phyloP scores from a whole-genome alignment of 2,329 filamentous ascomycete species.

The Acarospora socialis region DNA sequence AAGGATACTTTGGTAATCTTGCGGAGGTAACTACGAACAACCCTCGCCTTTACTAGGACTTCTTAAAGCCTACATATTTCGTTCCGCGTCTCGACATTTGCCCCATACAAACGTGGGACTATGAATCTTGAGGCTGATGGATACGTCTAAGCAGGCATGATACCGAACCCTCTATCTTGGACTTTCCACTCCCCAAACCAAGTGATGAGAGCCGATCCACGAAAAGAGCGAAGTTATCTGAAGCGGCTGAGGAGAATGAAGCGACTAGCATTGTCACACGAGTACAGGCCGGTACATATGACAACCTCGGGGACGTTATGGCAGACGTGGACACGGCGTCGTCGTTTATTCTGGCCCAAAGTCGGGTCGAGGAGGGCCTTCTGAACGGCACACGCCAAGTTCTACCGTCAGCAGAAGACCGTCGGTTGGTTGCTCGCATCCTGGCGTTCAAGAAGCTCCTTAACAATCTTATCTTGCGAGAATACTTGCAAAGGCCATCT shows the following conservation, averaged over 20 bases:
- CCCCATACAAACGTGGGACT: too few species aligned
- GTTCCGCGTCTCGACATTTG: constrained; percentile 12
- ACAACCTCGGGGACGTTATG: constrained; percentile 27
- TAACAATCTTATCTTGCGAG: constrained; percentile 47
- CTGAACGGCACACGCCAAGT: constrained; percentile 19
- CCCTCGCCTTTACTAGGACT: too few species aligned
- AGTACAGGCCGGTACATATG: constrained; percentile 26
- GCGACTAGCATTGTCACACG: constrained; percentile 25
- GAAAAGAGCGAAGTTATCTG: constrained; percentile 32
- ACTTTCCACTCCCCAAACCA: constrained; percentile 23
- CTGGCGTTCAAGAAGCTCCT: constrained; percentile 48
- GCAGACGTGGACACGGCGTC: constrained; percentile 28
- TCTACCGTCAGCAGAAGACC: constrained; percentile 16
- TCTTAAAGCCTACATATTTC: constrained; percentile 14
- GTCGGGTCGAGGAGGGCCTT: constrained; percentile 19
- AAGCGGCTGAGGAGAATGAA: constrained; percentile 19
- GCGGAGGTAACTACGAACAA: constrained; percentile 29
- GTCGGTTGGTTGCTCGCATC: constrained; percentile 16
- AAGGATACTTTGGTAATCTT: constrained; percentile 31
- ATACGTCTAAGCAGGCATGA: constrained; percentile 19
- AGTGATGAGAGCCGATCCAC: constrained; percentile 20
- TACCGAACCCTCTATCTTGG: constrained; percentile 32
- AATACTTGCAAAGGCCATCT: constrained; percentile 36
- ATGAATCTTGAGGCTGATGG: constrained; percentile 9
- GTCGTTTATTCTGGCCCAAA: constrained; percentile 25